phyloP scores from a whole-genome alignment of 257 asterid genomes.

The Scutellaria barbata region DNA sequence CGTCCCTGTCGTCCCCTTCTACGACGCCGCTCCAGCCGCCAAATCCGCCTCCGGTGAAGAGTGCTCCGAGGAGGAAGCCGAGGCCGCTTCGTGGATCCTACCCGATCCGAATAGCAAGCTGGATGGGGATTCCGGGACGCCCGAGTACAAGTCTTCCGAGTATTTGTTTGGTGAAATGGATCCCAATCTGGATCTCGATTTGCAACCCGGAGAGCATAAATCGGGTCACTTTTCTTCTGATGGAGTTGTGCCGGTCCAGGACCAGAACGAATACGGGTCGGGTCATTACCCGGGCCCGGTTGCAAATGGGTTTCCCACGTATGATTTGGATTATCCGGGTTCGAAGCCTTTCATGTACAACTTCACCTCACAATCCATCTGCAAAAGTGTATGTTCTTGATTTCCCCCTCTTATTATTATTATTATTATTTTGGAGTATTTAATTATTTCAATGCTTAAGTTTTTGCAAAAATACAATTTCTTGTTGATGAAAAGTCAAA shows the following conservation, averaged over 20 bases:
- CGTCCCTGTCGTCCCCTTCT: slow-evolving; percentile 47
- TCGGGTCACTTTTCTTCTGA: slow-evolving; percentile 45
- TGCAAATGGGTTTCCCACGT: slow-evolving; percentile 77
- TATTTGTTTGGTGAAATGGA: slow-evolving; percentile 56
- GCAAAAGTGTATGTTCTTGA: slow-evolving; percentile 73
- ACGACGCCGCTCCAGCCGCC: slow-evolving; percentile 38
- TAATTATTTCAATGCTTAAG: not conserved
- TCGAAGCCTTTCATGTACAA: slow-evolving; percentile 73
- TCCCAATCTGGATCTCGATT: slow-evolving; percentile 63
- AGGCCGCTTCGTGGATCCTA: slow-evolving; percentile 54
- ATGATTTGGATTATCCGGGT: slow-evolving; percentile 57
- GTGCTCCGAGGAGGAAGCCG: slow-evolving; percentile 47
- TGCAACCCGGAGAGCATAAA: slow-evolving; percentile 47
- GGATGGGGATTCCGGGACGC: slow-evolving; percentile 37
- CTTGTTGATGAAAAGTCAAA: slow-evolving; percentile 20
- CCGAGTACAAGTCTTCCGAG: slow-evolving; percentile 50
- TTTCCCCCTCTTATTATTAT: too few relatives aligned
- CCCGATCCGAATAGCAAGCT: slow-evolving; percentile 42
- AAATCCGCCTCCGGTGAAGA: slow-evolving; percentile 27
- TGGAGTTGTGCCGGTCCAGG: slow-evolving; percentile 83
- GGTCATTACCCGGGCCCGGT: slow-evolving; percentile 61
- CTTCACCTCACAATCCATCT: slow-evolving; percentile 78
- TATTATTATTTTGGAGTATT: not conserved
- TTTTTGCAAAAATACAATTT: not conserved
- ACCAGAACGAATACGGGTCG: slow-evolving; percentile 46